Base-by-base conservation (phyloP, 257 asterid genomes). In the Parsonsia alboflavescens region DNA sequence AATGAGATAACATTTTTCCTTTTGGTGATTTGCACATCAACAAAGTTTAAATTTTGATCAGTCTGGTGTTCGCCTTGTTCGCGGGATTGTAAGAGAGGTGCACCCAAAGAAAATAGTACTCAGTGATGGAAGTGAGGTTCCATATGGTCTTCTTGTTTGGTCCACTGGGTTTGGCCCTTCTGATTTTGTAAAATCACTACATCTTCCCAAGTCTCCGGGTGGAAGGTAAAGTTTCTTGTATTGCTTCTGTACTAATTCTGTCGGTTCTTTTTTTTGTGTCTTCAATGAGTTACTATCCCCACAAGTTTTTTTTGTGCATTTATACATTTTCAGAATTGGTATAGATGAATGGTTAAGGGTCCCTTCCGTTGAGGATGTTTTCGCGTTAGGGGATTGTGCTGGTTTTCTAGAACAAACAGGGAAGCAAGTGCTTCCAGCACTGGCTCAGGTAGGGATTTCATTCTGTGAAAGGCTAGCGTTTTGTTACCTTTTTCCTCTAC, bases 101-200 rank as follows among this genome's bases (percentile, higher is more conserved):
- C 91, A 84, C 70, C 85, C 88, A 0, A 78, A 83, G 75, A 89
- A 87, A 84, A 84, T 93, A 22, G 84, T 90, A 72, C 97, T 93
- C 15, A 90, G 92, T 45, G 97, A 93, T 70, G 97, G 97, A 76
- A 91, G 97, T 75, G 95, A 90, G 8, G 97, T 93, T 74, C 98
- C 98, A 36, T 93, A 91, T 72, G 98, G 98, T 36, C 94, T 93
- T 41, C 91, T 93, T 12, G 91, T 93, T 41, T 93, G 97, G 98
- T 93, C 98, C 19, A 90, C 97, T 28, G 98, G 98, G 6, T 96
- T 91, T 75, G 98, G 98, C 72, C 93, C 97, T 19, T 91, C 98
- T 17, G 81, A 82, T 28, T 90, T 93, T 42, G 87, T 90, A 12
- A 93, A 73, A 77, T 80, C 96, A 28, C 86, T 93, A 64, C 15